Base-by-base conservation (phyloP, 2,329 filamentous ascomycete genomes). In the Penicillium vulpinum region DNA sequence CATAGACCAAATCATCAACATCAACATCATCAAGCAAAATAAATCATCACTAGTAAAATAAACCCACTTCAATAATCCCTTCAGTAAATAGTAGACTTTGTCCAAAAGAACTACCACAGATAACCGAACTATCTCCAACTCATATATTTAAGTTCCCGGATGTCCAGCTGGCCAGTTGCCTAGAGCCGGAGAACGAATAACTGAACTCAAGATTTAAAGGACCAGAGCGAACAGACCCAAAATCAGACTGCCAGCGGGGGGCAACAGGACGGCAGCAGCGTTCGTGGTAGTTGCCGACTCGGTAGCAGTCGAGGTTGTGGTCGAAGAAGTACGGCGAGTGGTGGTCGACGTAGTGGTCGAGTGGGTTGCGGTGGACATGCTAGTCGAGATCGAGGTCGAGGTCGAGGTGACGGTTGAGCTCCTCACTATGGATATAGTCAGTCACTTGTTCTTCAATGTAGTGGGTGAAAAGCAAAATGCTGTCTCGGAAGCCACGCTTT, bases 171-270 rank as follows among this genome's bases (percentile, higher is more conserved):
- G 8, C 38, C 46, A 29, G 13, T 29, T 28, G 13, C 21, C n/a
- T 21, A 22, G n/a, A 24, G 26, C 15, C 5, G 9, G 28, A 11
- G 6, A 3, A 36, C n/a, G 4, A 16, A 16, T 28, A 15, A 44
- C 54, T 38, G 18, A 36, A n/a, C 8, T 4, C 9, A 29, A 22
- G 4, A 31, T 48, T 62, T 55, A 73, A 39, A 72, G 54, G 10
- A 60, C 57, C n/a, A 70, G 47, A 11, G 67, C 67, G 9, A 67
- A 60, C 15, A 71, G 56, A 33, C 67, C 63, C 39, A 71, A 38
- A 46, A 71, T 56, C 29, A 72, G 54, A 28, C 68, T 63, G n/a
- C 70, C 69, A 8, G 63, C 64, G n/a, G 70, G 67, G 16, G 67
- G 62, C 33, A 64, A 51, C n/a, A 72, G 51, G 7, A 62, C 31